phyloP scores from a whole-genome alignment of 257 asterid species.

The Fraxinus americana region DNA sequence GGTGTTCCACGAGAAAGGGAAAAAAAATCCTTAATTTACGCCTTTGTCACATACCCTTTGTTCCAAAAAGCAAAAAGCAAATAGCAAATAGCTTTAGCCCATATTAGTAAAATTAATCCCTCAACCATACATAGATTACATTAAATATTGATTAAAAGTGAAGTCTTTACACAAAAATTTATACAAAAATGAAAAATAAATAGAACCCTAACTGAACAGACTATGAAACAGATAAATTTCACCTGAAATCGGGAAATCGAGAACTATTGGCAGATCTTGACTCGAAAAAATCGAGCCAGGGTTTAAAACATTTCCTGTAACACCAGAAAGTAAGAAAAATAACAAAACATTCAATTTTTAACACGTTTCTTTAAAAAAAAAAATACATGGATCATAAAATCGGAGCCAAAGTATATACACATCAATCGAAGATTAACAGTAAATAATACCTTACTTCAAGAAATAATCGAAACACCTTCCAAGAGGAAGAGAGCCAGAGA shows the following conservation, averaged over 20 bases:
- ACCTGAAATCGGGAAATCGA: neutral
- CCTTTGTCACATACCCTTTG: neutral
- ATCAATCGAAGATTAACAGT: too few species aligned
- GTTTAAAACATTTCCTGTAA: too few species aligned
- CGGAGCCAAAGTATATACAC: too few species aligned
- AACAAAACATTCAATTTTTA: too few species aligned
- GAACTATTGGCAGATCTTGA: slow-evolving; percentile 18
- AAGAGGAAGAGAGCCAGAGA: too few species aligned
- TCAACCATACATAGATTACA: neutral
- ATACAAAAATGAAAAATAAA: slow-evolving; percentile 8
- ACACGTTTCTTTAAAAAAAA: too few species aligned
- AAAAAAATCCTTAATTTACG: neutral
- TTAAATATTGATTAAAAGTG: neutral
- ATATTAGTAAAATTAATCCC: neutral
- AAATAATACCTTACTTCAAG: too few species aligned
- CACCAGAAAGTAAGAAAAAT: too few species aligned
- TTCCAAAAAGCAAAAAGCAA: neutral
- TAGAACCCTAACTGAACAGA: slow-evolving; percentile 18
- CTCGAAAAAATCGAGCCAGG: too few species aligned
- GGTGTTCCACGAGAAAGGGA: neutral
- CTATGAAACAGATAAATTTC: neutral
- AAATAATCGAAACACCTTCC: too few species aligned
- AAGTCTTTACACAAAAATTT: neutral
- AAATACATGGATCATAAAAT: too few species aligned
- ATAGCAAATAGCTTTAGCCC: slow-evolving; percentile 8